Evolutionary conservation across 2,329 filamentous ascomycete genomes (phyloP), one percentile per base, ranked within the genome.

Genomic region (Biscogniauxia marginata): DNA sequence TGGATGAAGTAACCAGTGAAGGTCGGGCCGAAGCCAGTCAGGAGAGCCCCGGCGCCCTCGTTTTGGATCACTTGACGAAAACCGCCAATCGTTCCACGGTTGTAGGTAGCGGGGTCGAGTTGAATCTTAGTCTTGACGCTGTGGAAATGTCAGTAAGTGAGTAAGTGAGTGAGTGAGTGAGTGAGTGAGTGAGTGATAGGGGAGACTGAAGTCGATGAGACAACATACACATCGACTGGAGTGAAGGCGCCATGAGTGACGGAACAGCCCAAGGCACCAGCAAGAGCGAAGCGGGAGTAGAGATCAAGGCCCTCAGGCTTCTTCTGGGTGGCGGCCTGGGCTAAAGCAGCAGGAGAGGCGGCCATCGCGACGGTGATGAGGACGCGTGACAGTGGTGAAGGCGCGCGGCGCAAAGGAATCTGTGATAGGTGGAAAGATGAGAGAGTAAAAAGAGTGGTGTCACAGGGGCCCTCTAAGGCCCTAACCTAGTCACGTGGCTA

Each of bases 201-300:
- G n/a, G n/a, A n/a, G n/a, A n/a, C n/a, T n/a, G n/a, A n/a, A 48
- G n/a, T 51, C 13, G 45, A 49, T 43, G 24, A 2, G 21, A 18
- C 6, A 23, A 90, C 93, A 79, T 95, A 98, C 93, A 99, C 95
- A 90, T 99, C 95, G 78, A 99, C 92, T 74, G 95, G 95, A 68
- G 95, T 99, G 71, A 98, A 87, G 73, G 84, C 89, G 78, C 93
- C 95, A 85, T 99, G 95, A 74, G 95, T 99, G 80, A 98, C 82
- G 70, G 93, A 95, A 80, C 95, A 99, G 88, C 95, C 96, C 83
- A 98, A 81, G 70, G 95, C 95, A 80, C 95, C 95, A 71, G 95
- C 93, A 71, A 99, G 89, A 79, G 95, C 93, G 82, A 97, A 97
- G 79, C 91, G 87, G 71, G 91, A 90, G 88, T 98, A 98, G 70